Conservation (phyloP, 129 eudicot genomes). For the Flaveria bidentis region DNA sequence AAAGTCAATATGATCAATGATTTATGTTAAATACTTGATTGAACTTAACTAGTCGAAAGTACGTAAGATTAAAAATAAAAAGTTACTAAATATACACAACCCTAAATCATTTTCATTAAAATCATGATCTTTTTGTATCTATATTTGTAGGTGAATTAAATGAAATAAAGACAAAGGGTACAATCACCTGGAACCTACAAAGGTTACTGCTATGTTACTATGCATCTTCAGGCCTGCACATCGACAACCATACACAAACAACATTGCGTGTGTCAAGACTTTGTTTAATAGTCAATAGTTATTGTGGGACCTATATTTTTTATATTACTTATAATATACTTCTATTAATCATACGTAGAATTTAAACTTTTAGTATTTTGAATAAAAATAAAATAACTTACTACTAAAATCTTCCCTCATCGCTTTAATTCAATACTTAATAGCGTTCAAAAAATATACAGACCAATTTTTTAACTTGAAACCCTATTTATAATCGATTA, state of each 20-base stretch:
- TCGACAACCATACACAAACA: neutral
- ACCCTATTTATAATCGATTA: too few relatives aligned
- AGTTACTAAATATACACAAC: neutral
- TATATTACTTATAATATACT: too few relatives aligned
- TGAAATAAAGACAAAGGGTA: conserved; percentile 5
- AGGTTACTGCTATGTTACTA: conserved; percentile 7
- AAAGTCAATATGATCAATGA: neutral
- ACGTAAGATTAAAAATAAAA: neutral
- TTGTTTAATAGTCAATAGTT: neutral
- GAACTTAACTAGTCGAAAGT: neutral
- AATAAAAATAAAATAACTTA: too few relatives aligned
- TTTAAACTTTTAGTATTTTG: too few relatives aligned
- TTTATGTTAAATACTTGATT: neutral
- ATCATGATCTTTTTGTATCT: neutral
- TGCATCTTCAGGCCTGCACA: conserved; percentile 7
- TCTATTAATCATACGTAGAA: too few relatives aligned
- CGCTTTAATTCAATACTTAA: too few relatives aligned
- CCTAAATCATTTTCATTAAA: neutral
- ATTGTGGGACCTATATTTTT: neutral
- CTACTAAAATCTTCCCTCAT: too few relatives aligned
- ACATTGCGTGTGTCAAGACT: conserved; percentile 13
- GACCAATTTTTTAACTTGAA: too few relatives aligned
- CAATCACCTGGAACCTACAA: conserved; percentile 17
- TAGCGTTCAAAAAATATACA: too few relatives aligned
- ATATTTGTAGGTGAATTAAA: neutral